phyloP scores from a whole-genome alignment of 2,329 filamentous ascomycete genomes.

The Pyrenophora graminea region DNA sequence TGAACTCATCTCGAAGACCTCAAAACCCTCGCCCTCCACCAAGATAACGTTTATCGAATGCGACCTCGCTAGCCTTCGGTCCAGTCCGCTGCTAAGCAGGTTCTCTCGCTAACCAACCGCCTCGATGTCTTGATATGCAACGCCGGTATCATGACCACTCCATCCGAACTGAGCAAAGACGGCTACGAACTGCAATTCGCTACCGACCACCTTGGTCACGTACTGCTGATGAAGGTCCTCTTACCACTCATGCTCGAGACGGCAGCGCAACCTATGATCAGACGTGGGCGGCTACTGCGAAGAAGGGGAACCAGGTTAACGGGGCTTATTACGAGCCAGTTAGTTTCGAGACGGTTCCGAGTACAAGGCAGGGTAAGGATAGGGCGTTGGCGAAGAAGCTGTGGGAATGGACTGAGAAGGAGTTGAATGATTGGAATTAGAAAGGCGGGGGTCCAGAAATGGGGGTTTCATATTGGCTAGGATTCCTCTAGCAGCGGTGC shows the following conservation, averaged over 20 bases:
- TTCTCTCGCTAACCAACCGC: slow-evolving; percentile 40
- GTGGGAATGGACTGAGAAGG: slow-evolving; percentile 46
- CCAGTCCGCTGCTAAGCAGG: slow-evolving; percentile 4
- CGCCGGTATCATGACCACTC: slow-evolving; percentile 50
- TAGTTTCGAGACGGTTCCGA: slow-evolving; percentile 26
- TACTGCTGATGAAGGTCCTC: slow-evolving; percentile 53
- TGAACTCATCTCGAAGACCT: slow-evolving; percentile 46
- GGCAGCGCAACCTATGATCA: slow-evolving; percentile 46
- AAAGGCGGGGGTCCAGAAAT: no score
- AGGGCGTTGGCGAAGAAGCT: slow-evolving; percentile 39
- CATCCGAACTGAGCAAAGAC: slow-evolving; percentile 48
- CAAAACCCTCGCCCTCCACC: slow-evolving; percentile 50
- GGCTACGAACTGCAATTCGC: slow-evolving; percentile 53
- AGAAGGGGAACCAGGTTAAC: slow-evolving; percentile 41
- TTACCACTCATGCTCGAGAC: slow-evolving; percentile 50
- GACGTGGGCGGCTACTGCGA: slow-evolving; percentile 48
- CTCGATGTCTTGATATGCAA: slow-evolving; percentile 55
- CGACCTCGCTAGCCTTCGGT: slow-evolving; percentile 10
- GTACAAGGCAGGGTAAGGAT: slow-evolving; percentile 26
- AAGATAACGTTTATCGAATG: slow-evolving; percentile 4
- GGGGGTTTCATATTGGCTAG: no score
- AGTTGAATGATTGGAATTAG: slow-evolving; percentile 25
- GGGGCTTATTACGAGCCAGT: slow-evolving; percentile 51
- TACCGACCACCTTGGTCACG: slow-evolving; percentile 57
- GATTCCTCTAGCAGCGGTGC: no score